These are phyloP conservation scores for Adiantum capillusveneris DNA, from an alignment of 75 land plant species.

Conservation along the genomic window DNA sequence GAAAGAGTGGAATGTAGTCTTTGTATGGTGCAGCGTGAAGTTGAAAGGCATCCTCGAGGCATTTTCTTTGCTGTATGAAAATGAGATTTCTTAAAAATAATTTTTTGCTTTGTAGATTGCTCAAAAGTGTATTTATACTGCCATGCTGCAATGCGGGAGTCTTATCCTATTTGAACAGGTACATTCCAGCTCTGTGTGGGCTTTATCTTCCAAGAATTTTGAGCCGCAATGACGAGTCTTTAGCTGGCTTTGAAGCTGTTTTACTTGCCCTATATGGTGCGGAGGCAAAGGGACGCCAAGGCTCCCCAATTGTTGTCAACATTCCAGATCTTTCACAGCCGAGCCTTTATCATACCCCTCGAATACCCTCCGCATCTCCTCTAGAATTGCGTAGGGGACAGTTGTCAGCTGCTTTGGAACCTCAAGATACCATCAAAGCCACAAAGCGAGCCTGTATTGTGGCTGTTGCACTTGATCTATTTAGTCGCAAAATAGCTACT, in stretches of 20 bases:
- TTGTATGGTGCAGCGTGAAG: too few relatives aligned
- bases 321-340: constrained; percentile 75
- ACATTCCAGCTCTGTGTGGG: constrained; percentile 27
- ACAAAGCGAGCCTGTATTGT: constrained; percentile 85
- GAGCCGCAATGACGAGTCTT: constrained; percentile 29
- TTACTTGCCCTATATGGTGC: constrained; percentile 55
- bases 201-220: constrained; percentile 62
- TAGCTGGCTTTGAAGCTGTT: constrained; percentile 89
- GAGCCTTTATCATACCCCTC: constrained; percentile 80
- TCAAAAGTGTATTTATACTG: neutral
- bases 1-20: too few relatives aligned
- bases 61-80: neutral
- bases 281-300: constrained; percentile 57
- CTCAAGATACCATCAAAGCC: constrained; percentile 78
- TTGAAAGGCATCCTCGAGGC: too few relatives aligned
- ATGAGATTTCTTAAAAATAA: neutral
- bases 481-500: constrained; percentile 53
- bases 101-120: neutral
- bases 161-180: constrained; percentile 9
- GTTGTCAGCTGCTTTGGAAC: constrained; percentile 70
- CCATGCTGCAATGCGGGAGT: neutral
- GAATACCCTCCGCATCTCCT: constrained; percentile 11
- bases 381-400: constrained; percentile 19
- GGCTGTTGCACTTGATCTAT: constrained; percentile 70
- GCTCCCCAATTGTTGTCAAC: constrained; percentile 48